Evolutionary conservation across 441 rosid species (phyloP).

Genomic region (Jatropha podagrica): DNA sequence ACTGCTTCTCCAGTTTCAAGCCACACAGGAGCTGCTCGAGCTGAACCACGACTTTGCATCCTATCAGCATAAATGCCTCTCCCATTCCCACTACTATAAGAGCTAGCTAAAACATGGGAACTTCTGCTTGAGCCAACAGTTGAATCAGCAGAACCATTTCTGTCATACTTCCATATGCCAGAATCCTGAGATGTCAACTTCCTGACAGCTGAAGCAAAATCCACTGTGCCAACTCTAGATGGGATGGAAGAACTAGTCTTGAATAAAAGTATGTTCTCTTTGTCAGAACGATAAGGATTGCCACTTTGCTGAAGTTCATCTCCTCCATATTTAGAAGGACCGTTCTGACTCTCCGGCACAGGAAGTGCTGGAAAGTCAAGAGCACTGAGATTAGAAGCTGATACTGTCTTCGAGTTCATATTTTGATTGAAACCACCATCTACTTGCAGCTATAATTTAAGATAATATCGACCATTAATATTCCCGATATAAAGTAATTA

Average conservation of each 20-base stretch:
- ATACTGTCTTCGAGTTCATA: conserved; percentile 56
- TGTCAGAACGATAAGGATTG: conserved; percentile 58
- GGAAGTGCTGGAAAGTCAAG: conserved; percentile 84
- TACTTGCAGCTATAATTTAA: conserved; percentile 70
- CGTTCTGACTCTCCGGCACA: conserved; percentile 54
- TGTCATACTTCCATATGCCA: conserved; percentile 79
- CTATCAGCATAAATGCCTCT: conserved; percentile 66
- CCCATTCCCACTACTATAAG: conserved; percentile 64
- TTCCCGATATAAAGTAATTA: not conserved
- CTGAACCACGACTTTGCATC: conserved; percentile 59
- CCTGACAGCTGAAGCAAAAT: conserved; percentile 91
- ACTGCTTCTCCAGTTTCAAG: conserved; percentile 98
- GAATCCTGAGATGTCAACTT: conserved; percentile 84
- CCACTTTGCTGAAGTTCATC: conserved; percentile 67
- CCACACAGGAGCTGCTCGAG: conserved; percentile 82
- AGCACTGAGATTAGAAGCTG: conserved; percentile 69
- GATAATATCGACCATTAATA: conserved; percentile 22
- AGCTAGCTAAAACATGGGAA: conserved; percentile 54
- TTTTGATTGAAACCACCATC: conserved; percentile 74
- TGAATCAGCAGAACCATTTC: conserved; percentile 69
- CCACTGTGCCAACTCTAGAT: conserved; percentile 58
- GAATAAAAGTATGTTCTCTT: conserved; percentile 68
- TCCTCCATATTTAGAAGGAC: conserved; percentile 57
- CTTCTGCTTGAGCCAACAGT: conserved; percentile 83
- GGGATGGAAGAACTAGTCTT: conserved; percentile 57